phyloP scores from a whole-genome alignment of 108 stramenopile species.

The Parietichytrium sp. region DNA sequence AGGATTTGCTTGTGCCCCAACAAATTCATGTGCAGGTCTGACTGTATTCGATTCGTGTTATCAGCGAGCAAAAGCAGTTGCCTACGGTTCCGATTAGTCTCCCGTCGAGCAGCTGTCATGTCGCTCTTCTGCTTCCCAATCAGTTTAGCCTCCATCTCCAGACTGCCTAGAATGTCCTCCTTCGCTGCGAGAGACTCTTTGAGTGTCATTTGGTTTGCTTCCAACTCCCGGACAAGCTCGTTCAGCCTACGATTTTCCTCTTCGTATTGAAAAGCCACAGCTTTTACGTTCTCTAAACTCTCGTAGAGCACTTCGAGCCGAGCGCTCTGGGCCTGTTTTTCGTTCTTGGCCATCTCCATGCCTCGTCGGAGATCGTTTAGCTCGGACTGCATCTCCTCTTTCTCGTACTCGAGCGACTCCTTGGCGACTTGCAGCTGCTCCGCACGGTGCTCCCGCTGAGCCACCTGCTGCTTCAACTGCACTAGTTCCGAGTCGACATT shows the following conservation, averaged over 20 bases:
- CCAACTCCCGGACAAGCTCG: not conserved
- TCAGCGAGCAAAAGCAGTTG: conserved; percentile 6
- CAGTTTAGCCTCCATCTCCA: conserved; percentile 16
- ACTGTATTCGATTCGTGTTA: conserved; percentile 8
- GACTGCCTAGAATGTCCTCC: conserved; percentile 35
- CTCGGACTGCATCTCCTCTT: not conserved
- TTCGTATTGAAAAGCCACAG: not conserved
- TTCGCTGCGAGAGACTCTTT: not conserved
- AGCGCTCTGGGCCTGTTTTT: not conserved
- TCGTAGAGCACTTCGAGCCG: not conserved
- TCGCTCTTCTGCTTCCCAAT: conserved; percentile 29
- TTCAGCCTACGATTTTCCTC: not conserved
- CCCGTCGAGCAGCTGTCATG: conserved; percentile 26
- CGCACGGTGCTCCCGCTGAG: no score
- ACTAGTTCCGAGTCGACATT: no score
- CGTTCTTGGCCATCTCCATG: not conserved
- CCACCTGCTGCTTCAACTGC: no score
- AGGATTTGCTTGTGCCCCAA: not conserved
- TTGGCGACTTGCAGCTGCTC: no score
- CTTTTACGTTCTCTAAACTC: not conserved
- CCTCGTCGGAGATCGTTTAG: not conserved
- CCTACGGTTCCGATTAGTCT: not conserved
- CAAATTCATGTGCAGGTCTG: not conserved
- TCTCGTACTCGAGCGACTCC: not conserved
- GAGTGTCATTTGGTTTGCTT: not conserved